phyloP scores from a whole-genome alignment of 164 flowering plant genomes.

The Tetrastigma voinierianum region DNA sequence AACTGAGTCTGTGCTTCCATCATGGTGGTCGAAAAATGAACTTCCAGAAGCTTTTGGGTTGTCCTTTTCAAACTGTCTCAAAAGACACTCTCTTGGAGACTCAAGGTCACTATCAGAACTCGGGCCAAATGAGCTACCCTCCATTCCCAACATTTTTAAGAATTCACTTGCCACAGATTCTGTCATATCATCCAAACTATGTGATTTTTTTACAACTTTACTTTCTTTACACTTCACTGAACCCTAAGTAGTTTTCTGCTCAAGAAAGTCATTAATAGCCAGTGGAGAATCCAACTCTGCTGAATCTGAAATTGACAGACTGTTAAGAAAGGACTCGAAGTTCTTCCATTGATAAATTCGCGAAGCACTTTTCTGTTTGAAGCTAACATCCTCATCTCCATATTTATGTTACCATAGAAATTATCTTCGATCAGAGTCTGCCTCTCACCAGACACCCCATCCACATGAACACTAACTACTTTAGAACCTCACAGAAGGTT shows the following conservation, averaged over 20 bases:
- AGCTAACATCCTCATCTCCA: conserved; percentile 16
- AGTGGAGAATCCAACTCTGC: conserved; percentile 12
- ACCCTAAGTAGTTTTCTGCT: conserved; percentile 15
- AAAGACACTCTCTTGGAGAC: conserved; percentile 51
- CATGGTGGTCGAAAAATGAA: conserved; percentile 27
- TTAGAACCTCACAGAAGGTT: conserved; percentile 9
- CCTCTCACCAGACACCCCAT: conserved; percentile 20
- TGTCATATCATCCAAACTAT: conserved; percentile 44
- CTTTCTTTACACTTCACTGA: conserved; percentile 15
- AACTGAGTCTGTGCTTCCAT: conserved; percentile 13
- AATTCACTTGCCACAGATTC: conserved; percentile 56
- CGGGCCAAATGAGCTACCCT: conserved; percentile 14
- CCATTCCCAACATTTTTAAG: conserved; percentile 44
- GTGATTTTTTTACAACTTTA: conserved; percentile 27
- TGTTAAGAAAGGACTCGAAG: conserved; percentile 5
- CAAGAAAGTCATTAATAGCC: conserved; percentile 3
- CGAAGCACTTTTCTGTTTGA: conserved; percentile 16
- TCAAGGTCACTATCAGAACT: conserved; percentile 37
- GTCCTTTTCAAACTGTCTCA: conserved; percentile 45
- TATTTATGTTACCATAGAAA: conserved; percentile 4
- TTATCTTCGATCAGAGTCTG: conserved; percentile 2
- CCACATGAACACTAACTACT: conserved; percentile 27
- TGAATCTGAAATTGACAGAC: conserved; percentile 14
- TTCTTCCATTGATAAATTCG: conserved; percentile 35
- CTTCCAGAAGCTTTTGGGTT: conserved; percentile 27